Conservation (phyloP, 768 basidiomycete genomes). For the Glaciozyma antarctica region DNA sequence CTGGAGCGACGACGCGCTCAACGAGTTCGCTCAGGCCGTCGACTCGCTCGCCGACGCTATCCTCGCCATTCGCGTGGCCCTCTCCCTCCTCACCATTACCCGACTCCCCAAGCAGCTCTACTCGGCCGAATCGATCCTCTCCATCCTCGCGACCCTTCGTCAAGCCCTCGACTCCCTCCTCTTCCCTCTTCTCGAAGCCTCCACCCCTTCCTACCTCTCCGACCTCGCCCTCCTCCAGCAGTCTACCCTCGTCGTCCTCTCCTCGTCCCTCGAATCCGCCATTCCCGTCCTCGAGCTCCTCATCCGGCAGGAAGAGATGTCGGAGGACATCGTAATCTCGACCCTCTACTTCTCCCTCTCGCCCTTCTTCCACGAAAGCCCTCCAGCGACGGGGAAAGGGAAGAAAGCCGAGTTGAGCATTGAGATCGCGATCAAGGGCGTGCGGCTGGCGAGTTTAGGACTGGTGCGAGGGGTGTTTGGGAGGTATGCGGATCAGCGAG, state of each 20-base stretch:
- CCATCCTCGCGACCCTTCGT: slow-evolving; percentile 66
- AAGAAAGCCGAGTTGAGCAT: slow-evolving; percentile 47
- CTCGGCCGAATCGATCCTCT: slow-evolving; percentile 82
- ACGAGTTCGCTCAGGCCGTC: neutral
- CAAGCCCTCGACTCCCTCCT: slow-evolving; percentile 68
- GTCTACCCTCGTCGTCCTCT: slow-evolving; percentile 42
- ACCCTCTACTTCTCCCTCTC: slow-evolving; percentile 87
- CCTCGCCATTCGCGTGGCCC: slow-evolving; percentile 18
- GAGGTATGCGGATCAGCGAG: slow-evolving; percentile 76
- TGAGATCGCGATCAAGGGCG: slow-evolving; percentile 65
- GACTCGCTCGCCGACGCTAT: slow-evolving; percentile 18
- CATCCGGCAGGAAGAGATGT: slow-evolving; percentile 68
- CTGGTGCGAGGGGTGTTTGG: slow-evolving; percentile 86
- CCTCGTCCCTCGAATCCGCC: slow-evolving; percentile 60
- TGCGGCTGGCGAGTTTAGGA: slow-evolving; percentile 70
- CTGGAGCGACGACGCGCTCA: slow-evolving; percentile 8
- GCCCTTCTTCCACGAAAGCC: slow-evolving; percentile 78
- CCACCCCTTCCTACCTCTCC: slow-evolving; percentile 23
- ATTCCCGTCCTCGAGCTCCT: slow-evolving; percentile 67
- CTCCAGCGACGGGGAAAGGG: slow-evolving; percentile 41
- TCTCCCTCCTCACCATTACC: slow-evolving; percentile 20
- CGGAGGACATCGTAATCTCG: slow-evolving; percentile 82
- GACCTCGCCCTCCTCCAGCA: slow-evolving; percentile 11
- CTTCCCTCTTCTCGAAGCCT: slow-evolving; percentile 75
- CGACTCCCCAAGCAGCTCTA: slow-evolving; percentile 53